phyloP scores from a whole-genome alignment of 1,284 basidiomycete species.

The Ganoderma boninense region DNA sequence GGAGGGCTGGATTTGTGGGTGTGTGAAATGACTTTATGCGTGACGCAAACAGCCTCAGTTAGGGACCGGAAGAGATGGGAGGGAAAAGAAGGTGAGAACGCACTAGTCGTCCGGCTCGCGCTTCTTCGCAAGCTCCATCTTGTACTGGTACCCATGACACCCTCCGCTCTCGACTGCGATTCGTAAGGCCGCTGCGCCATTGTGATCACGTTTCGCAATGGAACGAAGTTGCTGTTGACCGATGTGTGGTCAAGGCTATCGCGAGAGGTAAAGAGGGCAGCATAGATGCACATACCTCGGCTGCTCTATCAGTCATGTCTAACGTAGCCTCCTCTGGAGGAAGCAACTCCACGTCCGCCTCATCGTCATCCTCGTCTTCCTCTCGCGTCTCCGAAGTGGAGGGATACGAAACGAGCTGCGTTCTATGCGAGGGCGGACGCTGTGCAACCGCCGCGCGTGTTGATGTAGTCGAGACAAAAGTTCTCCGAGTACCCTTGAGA shows the following conservation, averaged over 20 bases:
- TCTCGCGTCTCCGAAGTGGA: conserved; percentile 28
- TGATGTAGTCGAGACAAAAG: conserved; percentile 30
- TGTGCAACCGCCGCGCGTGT: conserved; percentile 33
- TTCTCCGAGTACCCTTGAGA: conserved; percentile 16
- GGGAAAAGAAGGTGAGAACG: conserved; percentile 39
- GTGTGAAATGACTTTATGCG: conserved; percentile 64
- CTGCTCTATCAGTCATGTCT: conserved; percentile 73
- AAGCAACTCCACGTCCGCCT: conserved; percentile 39
- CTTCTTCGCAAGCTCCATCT: conserved; percentile 77
- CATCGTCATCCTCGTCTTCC: conserved; percentile 38
- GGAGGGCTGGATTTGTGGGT: conserved; percentile 73
- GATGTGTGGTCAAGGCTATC: background rate
- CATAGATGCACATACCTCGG: conserved; percentile 56
- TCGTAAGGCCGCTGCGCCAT: conserved; percentile 73
- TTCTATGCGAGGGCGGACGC: conserved; percentile 32
- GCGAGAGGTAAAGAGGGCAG: background rate
- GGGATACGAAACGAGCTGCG: conserved; percentile 37
- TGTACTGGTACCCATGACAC: conserved; percentile 95
- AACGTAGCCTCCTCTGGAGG: conserved; percentile 47
- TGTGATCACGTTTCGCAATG: conserved; percentile 66
- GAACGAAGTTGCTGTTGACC: conserved; percentile 68
- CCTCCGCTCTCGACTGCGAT: conserved; percentile 91
- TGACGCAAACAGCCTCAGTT: conserved; percentile 6
- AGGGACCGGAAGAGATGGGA: conserved; percentile 10
- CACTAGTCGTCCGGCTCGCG: conserved; percentile 83